Evolutionary conservation across 306 rosid species (phyloP), one percentile per base, ranked within the genome.

Genomic region (Lagenaria siceraria): DNA sequence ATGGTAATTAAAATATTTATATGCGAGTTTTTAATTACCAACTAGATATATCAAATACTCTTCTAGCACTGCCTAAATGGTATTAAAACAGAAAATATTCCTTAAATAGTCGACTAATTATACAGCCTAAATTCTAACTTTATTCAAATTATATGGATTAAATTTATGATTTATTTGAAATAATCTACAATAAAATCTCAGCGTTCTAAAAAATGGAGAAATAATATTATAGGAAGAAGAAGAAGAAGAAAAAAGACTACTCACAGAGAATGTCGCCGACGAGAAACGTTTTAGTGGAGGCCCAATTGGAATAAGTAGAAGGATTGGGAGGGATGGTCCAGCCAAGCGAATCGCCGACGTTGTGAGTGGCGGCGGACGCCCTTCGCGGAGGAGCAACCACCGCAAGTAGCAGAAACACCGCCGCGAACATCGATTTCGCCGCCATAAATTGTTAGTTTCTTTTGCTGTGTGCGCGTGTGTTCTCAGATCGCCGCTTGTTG

Each of bases 301-400:
- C 89, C 98, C 98, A 94, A 2, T 17, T 59, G 83, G 78, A 0
- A 56, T 90, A 94, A 54, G 62, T 6, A 3, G 83, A 0, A 42
- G 90, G 75, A 9, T 72, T 18, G 0, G 88, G 0, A 55, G 91
- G 85, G 76, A 87, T 27, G 72, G 18, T 48, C 98, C 98, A 94
- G 2, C 93, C 89, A 0, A 78, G 51, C 36, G 78, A 15, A 60
- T 79, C 97, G 18, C 97, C 98, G 1, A 94, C 97, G 8, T 81
- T 63, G 64, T 85, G 71, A 9, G 82, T 80, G 10, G 66, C 85
- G 13, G 95, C 89, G 0, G 89, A 27, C 29, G 77, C 21, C 25
- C 13, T 25, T 0, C 9, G 62, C 2, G 22, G 29, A 43, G 46
- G 56, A 74, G 42, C 2, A 29, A 38, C 33, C 33, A 68, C 33